These are phyloP conservation scores for Fusarium pseudocircinatum DNA, from an alignment of 2,329 filamentous ascomycete species.

Conservation along the genomic window DNA sequence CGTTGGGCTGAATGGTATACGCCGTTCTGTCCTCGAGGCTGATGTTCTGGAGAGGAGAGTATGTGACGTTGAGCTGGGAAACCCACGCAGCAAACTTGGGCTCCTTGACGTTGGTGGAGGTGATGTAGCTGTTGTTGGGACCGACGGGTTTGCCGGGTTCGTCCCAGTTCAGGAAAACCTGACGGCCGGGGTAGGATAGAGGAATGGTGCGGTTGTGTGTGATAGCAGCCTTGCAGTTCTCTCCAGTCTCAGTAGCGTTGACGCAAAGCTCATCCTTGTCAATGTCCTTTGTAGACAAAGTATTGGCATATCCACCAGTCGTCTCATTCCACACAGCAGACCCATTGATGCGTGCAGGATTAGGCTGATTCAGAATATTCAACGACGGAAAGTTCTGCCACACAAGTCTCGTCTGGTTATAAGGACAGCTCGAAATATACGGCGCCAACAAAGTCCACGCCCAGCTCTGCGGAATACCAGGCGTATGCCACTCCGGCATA, in stretches of 20 bases:
- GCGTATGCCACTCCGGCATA: slow-evolving; percentile 85
- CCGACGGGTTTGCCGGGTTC: slow-evolving; percentile 73
- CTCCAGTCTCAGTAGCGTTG: slow-evolving; percentile 60
- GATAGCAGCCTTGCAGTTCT: slow-evolving; percentile 71
- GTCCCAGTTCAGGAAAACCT: slow-evolving; percentile 79
- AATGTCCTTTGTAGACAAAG: slow-evolving; percentile 60
- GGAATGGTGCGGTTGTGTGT: slow-evolving; percentile 75
- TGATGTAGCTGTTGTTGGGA: slow-evolving; percentile 85
- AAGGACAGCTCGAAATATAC: slow-evolving; percentile 81
- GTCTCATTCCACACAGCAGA: slow-evolving; percentile 72
- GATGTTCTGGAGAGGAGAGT: slow-evolving; percentile 66
- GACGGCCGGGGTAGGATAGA: slow-evolving; percentile 77
- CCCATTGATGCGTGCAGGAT: slow-evolving; percentile 73
- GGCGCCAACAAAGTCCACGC: slow-evolving; percentile 84
- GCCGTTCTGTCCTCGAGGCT: slow-evolving; percentile 61
- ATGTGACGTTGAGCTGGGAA: slow-evolving; percentile 79
- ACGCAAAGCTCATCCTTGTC: slow-evolving; percentile 62
- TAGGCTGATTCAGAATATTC: slow-evolving; percentile 78
- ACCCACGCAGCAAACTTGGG: slow-evolving; percentile 81
- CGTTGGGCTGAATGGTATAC: slow-evolving; percentile 77
- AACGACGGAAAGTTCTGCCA: slow-evolving; percentile 88
- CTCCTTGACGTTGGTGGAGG: slow-evolving; percentile 64
- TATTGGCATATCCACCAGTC: slow-evolving; percentile 65
- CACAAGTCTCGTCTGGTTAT: slow-evolving; percentile 75
- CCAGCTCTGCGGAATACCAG: slow-evolving; percentile 85